Evolutionary conservation across 2,329 filamentous ascomycete species (phyloP), one percentile per base, ranked within the genome.

Genomic region (Fusarium equiseti): DNA sequence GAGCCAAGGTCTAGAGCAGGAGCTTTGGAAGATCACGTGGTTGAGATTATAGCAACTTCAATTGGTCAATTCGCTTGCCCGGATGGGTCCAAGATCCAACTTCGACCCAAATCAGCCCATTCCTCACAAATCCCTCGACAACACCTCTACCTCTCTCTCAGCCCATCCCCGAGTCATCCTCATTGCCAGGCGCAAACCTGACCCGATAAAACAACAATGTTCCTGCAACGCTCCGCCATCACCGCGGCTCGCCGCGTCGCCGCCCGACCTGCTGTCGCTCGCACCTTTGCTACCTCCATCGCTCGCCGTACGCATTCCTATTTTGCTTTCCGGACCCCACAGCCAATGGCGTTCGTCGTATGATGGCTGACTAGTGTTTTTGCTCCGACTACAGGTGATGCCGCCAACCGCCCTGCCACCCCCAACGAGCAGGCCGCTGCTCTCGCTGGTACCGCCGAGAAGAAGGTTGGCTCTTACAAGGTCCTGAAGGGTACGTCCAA

Each of bases 141-240:
- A 74, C 76, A 76, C 75, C 50, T 53, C 50, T 53, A 53, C 50
- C 50, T 53, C 76, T 73, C 73, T 68, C 69, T 69, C 71, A 73
- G 60, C 57, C 68, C 65, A 74, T 65, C 49, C 63, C 54, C 63
- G 66, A 68, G 68, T 63, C 73, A 71, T 65, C 68, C 62, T 48
- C 61, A 72, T 74, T 69, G 63, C 63, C 49, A 59, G 68, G 66
- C 74, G 66, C 73, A 73, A 68, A 65, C 66, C 63, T 26, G 50
- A 53, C 65, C 70, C 50, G 62, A 64, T 62, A 71, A 77, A 80
- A 43, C 13, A 43, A 53, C 35, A 27, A 79, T 91, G 89, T 89
- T 90, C 76, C 79, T 91, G 79, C 87, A 89, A 85, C 89, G 89
- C 79, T 85, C 89, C 78, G 88, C 85, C 79, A 78, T 88, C 73